Base-by-base conservation (phyloP, 2,329 filamentous ascomycete species). In the Fusarium circinatum region DNA sequence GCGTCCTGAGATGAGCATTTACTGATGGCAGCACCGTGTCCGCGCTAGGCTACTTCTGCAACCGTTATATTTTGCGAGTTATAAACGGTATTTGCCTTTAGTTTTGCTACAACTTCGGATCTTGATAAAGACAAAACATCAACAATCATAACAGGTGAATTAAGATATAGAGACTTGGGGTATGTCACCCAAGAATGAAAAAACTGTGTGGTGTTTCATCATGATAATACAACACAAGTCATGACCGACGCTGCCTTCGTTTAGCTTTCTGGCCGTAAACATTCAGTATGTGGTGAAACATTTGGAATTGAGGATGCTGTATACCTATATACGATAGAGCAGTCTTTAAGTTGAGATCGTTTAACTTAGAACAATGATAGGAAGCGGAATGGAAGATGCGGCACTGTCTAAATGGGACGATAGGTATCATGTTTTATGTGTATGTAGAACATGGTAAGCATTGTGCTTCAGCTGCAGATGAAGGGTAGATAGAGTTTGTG, bases 1-100 rank as follows among this genome's bases (percentile, higher is more conserved):
- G 61, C 60, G 67, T 49, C 42, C 52, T 57, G 47, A 73, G 58
- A 55, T 74, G 62, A 68, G 47, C 42, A 57, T 49, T 70, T 49
- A 61, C 67, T 48, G 44, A 38, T 41, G 15, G 26, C 26, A 55
- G 42, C 41, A 51, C 39, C 47, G 60, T 75, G 61, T 56, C 55
- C 55, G 28, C 45, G 51, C 72, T 75, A 75, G 56, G 17, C 61
- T 59, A 12, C 10, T 63, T 36, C 10, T 36, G 58, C 8, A 28
- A 52, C 34, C 38, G 24, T 56, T n/a, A 48, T 44, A 8, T 3
- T 8, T 11, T 36, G 12, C 3, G 22, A 72, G 65, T 75, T 73
- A 58, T 30, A 73, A 60, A 73, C 57, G 72, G 65, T 55, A 9
- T 20, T 59, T 24, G n/a, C 26, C 20, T 28, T 15, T 32, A 52